Evolutionary conservation across 208 protist species (phyloP).

Genomic region (Trypanosomatidae sp.): DNA sequence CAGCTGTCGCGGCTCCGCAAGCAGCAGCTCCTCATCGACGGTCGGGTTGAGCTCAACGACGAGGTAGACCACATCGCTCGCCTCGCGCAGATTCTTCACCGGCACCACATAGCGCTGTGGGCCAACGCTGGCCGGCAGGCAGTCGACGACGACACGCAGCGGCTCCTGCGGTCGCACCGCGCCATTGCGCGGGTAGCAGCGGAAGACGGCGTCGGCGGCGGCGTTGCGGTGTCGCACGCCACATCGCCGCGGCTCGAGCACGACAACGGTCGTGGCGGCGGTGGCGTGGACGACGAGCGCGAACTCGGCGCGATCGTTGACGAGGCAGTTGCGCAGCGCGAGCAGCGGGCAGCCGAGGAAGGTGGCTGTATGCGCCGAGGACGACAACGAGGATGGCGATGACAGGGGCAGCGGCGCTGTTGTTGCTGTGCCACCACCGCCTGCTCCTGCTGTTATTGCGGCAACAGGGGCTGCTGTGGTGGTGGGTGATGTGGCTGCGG

Average conservation of each 20-base stretch:
- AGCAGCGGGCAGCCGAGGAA: conserved; percentile 68
- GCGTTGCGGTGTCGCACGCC: conserved; percentile 2
- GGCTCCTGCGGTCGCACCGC: conserved; percentile 19
- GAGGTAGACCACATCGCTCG: conserved; percentile 48
- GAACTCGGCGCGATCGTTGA: conserved; percentile 61
- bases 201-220: conserved; percentile 25
- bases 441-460: no score
- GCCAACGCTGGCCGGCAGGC: conserved; percentile 49
- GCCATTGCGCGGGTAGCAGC: conserved; percentile 64
- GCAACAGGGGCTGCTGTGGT: no score
- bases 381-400: conserved; percentile 1
- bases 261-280: conserved; percentile 40
- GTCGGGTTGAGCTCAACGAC: conserved; percentile 66
- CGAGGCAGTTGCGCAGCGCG: conserved; percentile 49
- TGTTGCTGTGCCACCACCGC: no score
- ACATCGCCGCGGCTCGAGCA: conserved; percentile 61
- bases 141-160: conserved; percentile 61
- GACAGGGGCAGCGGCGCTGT: no score
- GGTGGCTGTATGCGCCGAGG: conserved; percentile 2
- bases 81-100: conserved; percentile 63
- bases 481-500: no score
- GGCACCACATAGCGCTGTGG: conserved; percentile 80
- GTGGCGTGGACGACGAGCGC: conserved; percentile 40
- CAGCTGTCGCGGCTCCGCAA: conserved; percentile 44
- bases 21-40: conserved; percentile 43